These are phyloP conservation scores for Schizonepeta tenuifolia DNA, from an alignment of 257 asterid genomes.

Conservation along the genomic window DNA sequence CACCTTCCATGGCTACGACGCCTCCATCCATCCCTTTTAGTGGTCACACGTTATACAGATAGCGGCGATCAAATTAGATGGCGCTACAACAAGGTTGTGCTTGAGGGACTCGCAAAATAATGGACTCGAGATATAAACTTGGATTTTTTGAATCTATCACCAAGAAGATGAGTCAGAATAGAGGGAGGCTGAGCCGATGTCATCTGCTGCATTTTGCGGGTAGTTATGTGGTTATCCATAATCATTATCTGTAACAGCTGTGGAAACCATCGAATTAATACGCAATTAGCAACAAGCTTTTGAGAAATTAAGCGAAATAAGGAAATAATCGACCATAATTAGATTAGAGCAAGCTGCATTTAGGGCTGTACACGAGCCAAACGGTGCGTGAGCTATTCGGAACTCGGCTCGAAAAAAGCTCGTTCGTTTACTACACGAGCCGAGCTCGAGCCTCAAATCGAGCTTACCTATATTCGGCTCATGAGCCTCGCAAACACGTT, in stretches of 20 bases:
- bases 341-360: constrained; percentile 20
- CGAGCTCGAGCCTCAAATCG: too few species aligned
- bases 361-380: too few species aligned
- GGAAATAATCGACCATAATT: neutral
- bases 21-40: constrained; percentile 23
- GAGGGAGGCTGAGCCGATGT: constrained; percentile 60
- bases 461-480: too few species aligned
- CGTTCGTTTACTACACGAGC: too few species aligned
- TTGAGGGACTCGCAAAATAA: constrained; percentile 79
- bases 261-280: constrained; percentile 37
- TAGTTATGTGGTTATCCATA: constrained; percentile 66
- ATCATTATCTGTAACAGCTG: constrained; percentile 66
- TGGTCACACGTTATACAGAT: neutral
- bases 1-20: neutral
- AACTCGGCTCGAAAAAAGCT: too few species aligned
- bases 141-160: constrained; percentile 47
- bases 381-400: too few species aligned
- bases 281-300: constrained; percentile 22
- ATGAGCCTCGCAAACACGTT: too few species aligned
- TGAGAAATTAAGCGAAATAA: neutral
- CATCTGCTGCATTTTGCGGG: constrained; percentile 62
- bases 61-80: neutral
- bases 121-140: constrained; percentile 55
- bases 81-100: constrained; percentile 58
- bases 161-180: constrained; percentile 60